These are phyloP conservation scores for Udeniomyces megalosporus DNA, from an alignment of 768 basidiomycete species.

Conservation along the genomic window DNA sequence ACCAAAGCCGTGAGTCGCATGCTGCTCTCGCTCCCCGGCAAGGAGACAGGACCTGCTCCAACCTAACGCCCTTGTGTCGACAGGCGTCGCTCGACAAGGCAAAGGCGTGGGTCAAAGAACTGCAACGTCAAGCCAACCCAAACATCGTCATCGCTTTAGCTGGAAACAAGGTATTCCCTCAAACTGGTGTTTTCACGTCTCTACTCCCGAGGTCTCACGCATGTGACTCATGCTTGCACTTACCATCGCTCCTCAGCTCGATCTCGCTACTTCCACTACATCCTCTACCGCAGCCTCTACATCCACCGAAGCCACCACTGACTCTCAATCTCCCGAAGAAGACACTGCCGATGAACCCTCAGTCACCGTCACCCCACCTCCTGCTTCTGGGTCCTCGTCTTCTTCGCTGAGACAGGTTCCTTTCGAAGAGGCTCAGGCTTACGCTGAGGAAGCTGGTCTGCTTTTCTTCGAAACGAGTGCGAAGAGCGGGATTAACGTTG, in stretches of 20 bases:
- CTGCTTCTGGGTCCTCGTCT: no score
- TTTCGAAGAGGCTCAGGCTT: slow-evolving; percentile 86
- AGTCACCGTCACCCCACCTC: no score
- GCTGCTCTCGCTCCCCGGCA: no score
- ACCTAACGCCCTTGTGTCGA: no score
- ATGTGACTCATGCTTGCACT: no score
- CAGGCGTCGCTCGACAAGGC: slow-evolving; percentile 83
- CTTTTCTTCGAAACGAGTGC: slow-evolving; percentile 97
- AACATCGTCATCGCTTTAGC: slow-evolving; percentile 98
- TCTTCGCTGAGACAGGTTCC: slow-evolving; percentile 83
- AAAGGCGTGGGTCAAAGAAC: slow-evolving; percentile 98
- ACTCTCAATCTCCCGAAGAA: slow-evolving; percentile 36
- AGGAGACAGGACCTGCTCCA: no score
- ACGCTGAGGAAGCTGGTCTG: slow-evolving; percentile 83
- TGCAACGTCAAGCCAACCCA: slow-evolving; percentile 95
- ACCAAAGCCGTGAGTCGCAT: slow-evolving; percentile 52
- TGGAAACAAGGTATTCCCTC: slow-evolving; percentile 64
- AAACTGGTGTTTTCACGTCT: no score
- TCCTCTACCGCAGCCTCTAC: slow-evolving; percentile 53
- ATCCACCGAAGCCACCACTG: slow-evolving; percentile 25
- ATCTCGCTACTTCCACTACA: slow-evolving; percentile 24
- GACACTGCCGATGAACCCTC: slow-evolving; percentile 23
- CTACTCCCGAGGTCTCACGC: no score
- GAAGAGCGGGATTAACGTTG: slow-evolving; percentile 88
- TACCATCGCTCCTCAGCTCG: slow-evolving; percentile 21